Evolutionary conservation across 176 grass and related monocot genomes (phyloP).

Genomic region (Eragrostis nindensis): DNA sequence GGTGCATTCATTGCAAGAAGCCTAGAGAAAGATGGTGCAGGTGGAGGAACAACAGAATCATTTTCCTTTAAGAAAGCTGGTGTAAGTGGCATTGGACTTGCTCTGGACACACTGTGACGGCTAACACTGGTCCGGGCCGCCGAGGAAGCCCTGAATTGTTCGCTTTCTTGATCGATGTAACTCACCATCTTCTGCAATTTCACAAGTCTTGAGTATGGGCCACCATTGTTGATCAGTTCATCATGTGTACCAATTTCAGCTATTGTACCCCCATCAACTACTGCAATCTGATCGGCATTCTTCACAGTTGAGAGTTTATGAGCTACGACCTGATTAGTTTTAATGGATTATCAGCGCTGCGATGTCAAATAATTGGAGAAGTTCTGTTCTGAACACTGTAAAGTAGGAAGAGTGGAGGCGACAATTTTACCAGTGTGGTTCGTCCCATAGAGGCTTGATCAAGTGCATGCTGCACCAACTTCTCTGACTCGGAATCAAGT

Average conservation of each 20-base stretch:
- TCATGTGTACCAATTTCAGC: conserved; percentile 95
- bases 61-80: conserved; percentile 53
- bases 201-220: conserved; percentile 84
- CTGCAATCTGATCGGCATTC: conserved; percentile 92
- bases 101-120: conserved; percentile 75
- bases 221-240: conserved; percentile 73
- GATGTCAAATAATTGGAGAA: neutral
- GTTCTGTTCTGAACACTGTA: neutral
- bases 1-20: conserved; percentile 94
- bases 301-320: conserved; percentile 98
- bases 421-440: conserved; percentile 78
- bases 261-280: conserved; percentile 79
- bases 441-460: conserved; percentile 99
- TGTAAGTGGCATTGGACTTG: conserved; percentile 80
- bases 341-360: conserved; percentile 31
- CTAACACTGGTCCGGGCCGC: conserved; percentile 80
- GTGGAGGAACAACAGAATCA: conserved; percentile 39
- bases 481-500: conserved; percentile 96
- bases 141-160: conserved; percentile 68
- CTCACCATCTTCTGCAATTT: conserved; percentile 95
- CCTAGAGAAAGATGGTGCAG: conserved; percentile 85
- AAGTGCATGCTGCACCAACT: conserved; percentile 89
- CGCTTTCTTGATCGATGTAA: conserved; percentile 88
- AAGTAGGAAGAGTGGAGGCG: conserved; percentile 12
- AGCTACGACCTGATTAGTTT: conserved; percentile 78